Conservation (phyloP, 2,329 filamentous ascomycete species). For the Beauveria scarabaeidicola region DNA sequence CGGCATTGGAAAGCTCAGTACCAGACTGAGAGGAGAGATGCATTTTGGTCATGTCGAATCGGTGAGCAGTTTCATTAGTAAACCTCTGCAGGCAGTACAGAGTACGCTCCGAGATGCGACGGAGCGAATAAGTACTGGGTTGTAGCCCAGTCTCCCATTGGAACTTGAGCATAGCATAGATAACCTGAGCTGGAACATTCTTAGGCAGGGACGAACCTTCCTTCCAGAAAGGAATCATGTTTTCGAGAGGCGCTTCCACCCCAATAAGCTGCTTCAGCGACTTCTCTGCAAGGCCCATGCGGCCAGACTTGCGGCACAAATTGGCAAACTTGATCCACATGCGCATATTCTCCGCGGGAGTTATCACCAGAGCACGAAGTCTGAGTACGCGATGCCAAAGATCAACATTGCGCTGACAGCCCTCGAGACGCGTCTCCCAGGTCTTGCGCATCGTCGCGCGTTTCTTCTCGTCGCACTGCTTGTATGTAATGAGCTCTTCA, state of each 20-base stretch:
- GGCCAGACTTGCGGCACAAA: constrained; percentile 89
- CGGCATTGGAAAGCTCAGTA: constrained; percentile 35
- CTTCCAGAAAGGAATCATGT: constrained; percentile 52
- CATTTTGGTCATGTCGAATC: constrained; percentile 43
- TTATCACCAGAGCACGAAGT: constrained; percentile 83
- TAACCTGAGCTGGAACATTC: constrained; percentile 64
- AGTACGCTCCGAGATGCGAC: constrained; percentile 43
- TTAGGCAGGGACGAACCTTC: constrained; percentile 27
- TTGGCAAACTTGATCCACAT: constrained; percentile 99
- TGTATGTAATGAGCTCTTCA: constrained; percentile 96
- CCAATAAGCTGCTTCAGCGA: constrained; percentile 86
- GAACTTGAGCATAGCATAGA: constrained; percentile 95
- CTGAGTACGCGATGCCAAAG: constrained; percentile 99
- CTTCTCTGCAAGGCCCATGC: constrained; percentile 91
- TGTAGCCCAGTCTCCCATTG: constrained; percentile 82
- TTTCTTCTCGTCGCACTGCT: constrained; percentile 84
- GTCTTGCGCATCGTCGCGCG: constrained; percentile 85
- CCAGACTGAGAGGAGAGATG: constrained; percentile 40
- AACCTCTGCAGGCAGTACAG: constrained; percentile 53
- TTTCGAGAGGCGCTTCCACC: constrained; percentile 54
- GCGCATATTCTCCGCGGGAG: constrained; percentile 85
- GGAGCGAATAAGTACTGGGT: constrained; percentile 30
- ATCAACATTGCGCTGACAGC: constrained; percentile 93
- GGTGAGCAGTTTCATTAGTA: constrained; percentile 49
- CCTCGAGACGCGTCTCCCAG: constrained; percentile 91